Evolutionary conservation across 2,329 filamentous ascomycete species (phyloP), one percentile per base, ranked within the genome.

Genomic region (Neofusicoccum laricinum): DNA sequence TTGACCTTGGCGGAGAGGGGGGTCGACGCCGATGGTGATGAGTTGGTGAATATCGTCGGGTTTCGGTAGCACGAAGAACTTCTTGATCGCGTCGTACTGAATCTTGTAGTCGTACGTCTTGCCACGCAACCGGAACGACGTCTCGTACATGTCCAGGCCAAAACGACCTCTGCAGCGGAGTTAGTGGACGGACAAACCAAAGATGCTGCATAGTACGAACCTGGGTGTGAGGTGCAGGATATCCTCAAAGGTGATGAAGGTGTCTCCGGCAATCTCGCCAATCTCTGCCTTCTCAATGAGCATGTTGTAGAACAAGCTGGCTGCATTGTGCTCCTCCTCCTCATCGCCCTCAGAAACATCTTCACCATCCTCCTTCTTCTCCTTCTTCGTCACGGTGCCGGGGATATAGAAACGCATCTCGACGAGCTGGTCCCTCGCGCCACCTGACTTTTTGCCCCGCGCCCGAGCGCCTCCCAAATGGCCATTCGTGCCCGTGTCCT

Each of bases 61-160:
- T 81, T 99, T 99, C 53, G 95, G 95, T 5, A 99, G 87, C 34
- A 98, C 86, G 88, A 99, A 97, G 76, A 98, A 98, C 78, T 98
- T 98, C 84, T 99, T 99, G 80, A 98, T 93, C 57, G 90, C 88
- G 65, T 97, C 92, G 79, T 97, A 99, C 77, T 97, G 93, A 69
- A 99, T 98, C 86, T 99, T 99, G 87, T 99, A 99, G 82, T 99
- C 96, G 83, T 99, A 99, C 25, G 95, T 99, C 82, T 99, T 99
- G 73, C 95, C 95, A 69, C 95, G 94, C 67, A 99, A 86, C 67
- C 95, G 90, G 85, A 99, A 98, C 2, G 95, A 98, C 15, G 88
- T 90, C 78, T 98, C 95, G 85, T 99, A 99, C 90, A 99, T 97
- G 78, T 99, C 95, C 80, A 99, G 97, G 77, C 98, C 95, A 84